These are phyloP conservation scores for Trematosphaeria pertusa DNA, from an alignment of 2,329 filamentous ascomycete species.

Conservation along the genomic window DNA sequence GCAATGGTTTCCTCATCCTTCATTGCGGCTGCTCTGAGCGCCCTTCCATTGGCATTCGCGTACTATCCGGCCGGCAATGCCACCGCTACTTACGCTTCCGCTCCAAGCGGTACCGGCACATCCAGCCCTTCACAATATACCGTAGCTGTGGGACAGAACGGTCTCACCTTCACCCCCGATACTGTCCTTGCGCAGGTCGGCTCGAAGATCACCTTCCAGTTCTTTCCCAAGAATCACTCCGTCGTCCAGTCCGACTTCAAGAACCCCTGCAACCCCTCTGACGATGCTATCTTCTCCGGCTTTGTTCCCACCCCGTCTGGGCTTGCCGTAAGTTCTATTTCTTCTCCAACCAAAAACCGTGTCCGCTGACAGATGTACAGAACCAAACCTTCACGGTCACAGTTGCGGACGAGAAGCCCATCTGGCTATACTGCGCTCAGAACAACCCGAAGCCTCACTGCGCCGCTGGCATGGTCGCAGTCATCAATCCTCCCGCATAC, in stretches of 20 bases:
- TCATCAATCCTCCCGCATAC: constrained; percentile 32
- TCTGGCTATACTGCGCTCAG: constrained; percentile 52
- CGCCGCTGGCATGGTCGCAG: constrained; percentile 38
- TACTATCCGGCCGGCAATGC: constrained; percentile 13
- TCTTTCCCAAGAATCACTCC: constrained; percentile 38
- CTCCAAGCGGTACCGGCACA: background rate
- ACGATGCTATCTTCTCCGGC: constrained; percentile 39
- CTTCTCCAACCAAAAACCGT: background rate
- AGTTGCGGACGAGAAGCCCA: constrained; percentile 33
- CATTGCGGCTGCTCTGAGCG: constrained; percentile 19
- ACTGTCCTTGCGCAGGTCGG: constrained; percentile 30
- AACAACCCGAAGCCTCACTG: constrained; percentile 50
- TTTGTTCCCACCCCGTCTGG: constrained; percentile 25
- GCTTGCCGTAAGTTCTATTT: constrained; percentile 18
- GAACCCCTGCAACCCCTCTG: constrained; percentile 34
- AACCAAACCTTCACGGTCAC: constrained; percentile 32
- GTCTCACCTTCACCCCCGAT: constrained; percentile 35
- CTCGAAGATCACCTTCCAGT: constrained; percentile 34
- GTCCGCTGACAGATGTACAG: constrained; percentile 7
- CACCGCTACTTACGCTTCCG: constrained; percentile 3
- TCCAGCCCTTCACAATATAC: constrained; percentile 7
- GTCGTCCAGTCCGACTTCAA: constrained; percentile 34
- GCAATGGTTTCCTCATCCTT: constrained; percentile 23
- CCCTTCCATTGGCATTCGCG: constrained; percentile 24
- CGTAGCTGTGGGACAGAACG: constrained; percentile 33